Conservation (phyloP, 805 yeast species). For the Suhomyces kilbournensis region DNA sequence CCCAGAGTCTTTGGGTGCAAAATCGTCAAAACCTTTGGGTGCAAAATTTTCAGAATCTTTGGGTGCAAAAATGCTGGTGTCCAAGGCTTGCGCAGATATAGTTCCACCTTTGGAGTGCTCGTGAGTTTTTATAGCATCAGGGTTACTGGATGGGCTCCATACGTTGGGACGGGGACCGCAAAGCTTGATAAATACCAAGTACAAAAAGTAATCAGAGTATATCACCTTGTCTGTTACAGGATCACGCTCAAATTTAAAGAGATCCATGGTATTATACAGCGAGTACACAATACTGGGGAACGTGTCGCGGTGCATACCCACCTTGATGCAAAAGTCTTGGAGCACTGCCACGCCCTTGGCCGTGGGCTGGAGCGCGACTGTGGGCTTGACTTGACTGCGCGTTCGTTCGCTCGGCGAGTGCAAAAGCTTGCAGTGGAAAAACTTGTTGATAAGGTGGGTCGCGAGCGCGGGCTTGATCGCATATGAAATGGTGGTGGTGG, state of each 20-base stretch:
- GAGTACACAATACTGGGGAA: constrained; percentile 52
- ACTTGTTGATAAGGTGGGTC: constrained; percentile 42
- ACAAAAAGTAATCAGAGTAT: constrained; percentile 62
- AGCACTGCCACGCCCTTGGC: constrained; percentile 83
- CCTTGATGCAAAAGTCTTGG: constrained; percentile 53
- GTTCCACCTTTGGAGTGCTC: too few species aligned
- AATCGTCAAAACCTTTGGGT: not conserved
- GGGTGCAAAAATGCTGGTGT: not conserved
- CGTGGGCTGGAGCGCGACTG: constrained; percentile 69
- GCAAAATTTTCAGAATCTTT: not conserved
- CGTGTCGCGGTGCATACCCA: constrained; percentile 45
- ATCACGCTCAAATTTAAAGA: constrained; percentile 67
- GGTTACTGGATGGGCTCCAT: constrained; percentile 57
- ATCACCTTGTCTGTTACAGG: constrained; percentile 54
- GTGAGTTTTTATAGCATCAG: constrained; percentile 13
- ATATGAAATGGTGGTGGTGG: constrained; percentile 55
- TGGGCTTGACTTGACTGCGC: constrained; percentile 41
- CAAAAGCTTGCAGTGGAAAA: constrained; percentile 59
- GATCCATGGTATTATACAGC: constrained; percentile 65
- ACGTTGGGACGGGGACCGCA: constrained; percentile 68
- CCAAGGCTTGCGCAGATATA: not conserved
- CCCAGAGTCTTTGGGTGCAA: not conserved
- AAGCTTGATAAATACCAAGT: constrained; percentile 57
- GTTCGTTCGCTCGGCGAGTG: constrained; percentile 80
- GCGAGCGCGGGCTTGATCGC: constrained; percentile 46